Evolutionary conservation across 2,329 filamentous ascomycete species (phyloP).

Genomic region (Calonectria naviculata): DNA sequence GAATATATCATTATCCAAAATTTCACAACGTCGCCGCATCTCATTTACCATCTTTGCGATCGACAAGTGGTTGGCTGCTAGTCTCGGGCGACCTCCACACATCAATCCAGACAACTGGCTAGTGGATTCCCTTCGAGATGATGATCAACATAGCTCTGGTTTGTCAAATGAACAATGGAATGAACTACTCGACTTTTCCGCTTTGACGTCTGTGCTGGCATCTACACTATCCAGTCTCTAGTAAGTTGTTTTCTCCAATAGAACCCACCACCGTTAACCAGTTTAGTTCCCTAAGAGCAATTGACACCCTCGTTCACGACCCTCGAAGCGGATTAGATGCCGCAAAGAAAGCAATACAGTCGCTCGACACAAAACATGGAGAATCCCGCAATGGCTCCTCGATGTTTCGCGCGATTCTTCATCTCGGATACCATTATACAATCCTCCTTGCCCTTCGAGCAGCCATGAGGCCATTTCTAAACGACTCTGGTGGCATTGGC

Average conservation of each 20-base stretch:
- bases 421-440: conserved; percentile 3
- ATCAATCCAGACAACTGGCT: conserved; percentile 4
- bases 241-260: neutral
- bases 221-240: conserved; percentile 12
- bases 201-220: conserved; percentile 7
- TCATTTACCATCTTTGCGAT: conserved; percentile 27
- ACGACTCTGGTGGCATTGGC: neutral
- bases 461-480: neutral
- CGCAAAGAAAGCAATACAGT: neutral
- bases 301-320: neutral
- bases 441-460: conserved; percentile 6
- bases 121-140: conserved; percentile 3
- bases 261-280: neutral
- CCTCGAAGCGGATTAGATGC: neutral
- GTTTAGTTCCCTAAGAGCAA: conserved; percentile 4
- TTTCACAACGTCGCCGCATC: conserved; percentile 22
- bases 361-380: neutral
- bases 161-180: conserved; percentile 10
- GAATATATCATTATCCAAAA: conserved; percentile 24
- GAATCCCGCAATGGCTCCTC: neutral
- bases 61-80: conserved; percentile 32
- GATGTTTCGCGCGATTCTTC: neutral
- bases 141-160: conserved; percentile 3
- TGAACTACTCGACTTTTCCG: conserved; percentile 10
- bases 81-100: conserved; percentile 26